Base-by-base conservation (phyloP, 1,284 basidiomycete genomes). In the Tranzscheliella williamsii region DNA sequence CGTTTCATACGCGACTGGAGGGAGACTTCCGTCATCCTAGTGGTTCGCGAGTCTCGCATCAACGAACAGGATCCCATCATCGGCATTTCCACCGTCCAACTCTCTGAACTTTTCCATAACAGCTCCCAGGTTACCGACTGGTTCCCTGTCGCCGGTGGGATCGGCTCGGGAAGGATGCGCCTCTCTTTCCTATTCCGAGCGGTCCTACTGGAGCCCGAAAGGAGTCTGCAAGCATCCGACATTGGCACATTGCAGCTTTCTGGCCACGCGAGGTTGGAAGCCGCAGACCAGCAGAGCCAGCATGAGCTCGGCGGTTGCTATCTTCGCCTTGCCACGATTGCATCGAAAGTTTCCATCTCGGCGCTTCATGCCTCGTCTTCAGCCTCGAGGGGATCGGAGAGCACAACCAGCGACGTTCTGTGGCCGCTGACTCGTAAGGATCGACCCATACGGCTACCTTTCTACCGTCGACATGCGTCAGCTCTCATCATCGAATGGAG, bases 1-100 rank as follows among this genome's bases (percentile, higher is more conserved):
- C 51, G 80, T 24, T 80, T 80, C 42, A 56, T 80, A 20, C 48
- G 79, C 16, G 79, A 81, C 69, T 81, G 79, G 79, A 72, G 67
- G 5, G 60, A 70, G 29, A 73, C 76, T 9, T 72, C 71, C 36
- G 62, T 81, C 36, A 64, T 72, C 4, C 71, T 81, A 41, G 80
- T 80, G 0, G 67, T 81, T 9, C 53, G 78, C 30, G 79, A 81
- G 50, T 73, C 18, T 6, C 33, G 54, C 17, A 20, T 41, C 16
- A 29, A 52, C 8, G 54, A 57, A 23, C n/a, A 13, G 5, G 54
- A 57, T 33, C 42, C 55, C 7, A 55, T 58, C 20, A 30, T 58
- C 7, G 55, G 55, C 23, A 38, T 58, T 18, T 38, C 53, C 7
- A 24, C 55, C 16, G 33, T 58, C 37, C 41, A 56, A n/a, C 31